A percentile compares a stretch with the other conserved stretches of the same genome.
These are phyloP conservation scores for Marasmius tenuissimus DNA, from an alignment of 1,284 basidiomycete species.

Conservation along the genomic window DNA sequence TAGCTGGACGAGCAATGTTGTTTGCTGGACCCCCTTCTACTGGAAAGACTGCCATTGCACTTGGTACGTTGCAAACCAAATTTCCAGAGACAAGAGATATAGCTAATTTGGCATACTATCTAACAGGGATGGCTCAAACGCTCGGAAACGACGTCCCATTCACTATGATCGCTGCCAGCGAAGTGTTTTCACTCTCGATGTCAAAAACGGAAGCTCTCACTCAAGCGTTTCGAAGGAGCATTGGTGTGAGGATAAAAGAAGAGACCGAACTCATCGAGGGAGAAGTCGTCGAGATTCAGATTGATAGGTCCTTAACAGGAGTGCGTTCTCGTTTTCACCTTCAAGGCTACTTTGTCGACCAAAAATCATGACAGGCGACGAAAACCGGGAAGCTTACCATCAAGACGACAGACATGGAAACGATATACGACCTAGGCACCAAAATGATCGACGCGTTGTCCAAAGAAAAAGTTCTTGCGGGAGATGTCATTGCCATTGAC, in stretches of 20 bases:
- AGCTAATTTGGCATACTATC: not conserved
- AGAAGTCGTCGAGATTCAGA: conserved; percentile 98
- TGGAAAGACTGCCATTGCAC: conserved; percentile 96
- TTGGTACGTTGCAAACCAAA: conserved; percentile 56
- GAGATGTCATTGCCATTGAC: conserved; percentile 96
- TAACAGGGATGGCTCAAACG: conserved; percentile 92
- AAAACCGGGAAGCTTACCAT: conserved; percentile 98
- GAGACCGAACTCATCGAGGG: conserved; percentile 98
- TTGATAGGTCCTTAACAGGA: conserved; percentile 95
- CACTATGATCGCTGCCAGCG: conserved; percentile 95
- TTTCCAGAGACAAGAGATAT: not conserved
- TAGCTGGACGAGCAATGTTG: conserved; percentile 92
- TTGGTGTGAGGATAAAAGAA: conserved; percentile 96
- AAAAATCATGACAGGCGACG: conserved; percentile 69
- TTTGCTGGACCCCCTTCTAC: conserved; percentile 96
- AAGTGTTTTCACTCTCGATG: conserved; percentile 97
- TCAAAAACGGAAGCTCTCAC: conserved; percentile 98
- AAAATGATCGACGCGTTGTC: conserved; percentile 99
- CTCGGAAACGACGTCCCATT: conserved; percentile 95
- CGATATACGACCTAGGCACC: conserved; percentile 96
- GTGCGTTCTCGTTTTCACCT: conserved; percentile 49
- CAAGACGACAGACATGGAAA: conserved; percentile 99
- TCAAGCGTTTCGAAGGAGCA: conserved; percentile 93
- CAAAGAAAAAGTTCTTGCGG: conserved; percentile 96
- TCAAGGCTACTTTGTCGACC: not conserved